Evolutionary conservation across 441 rosid species (phyloP), one percentile per base, ranked within the genome.

Genomic region (Mallotus repandus): DNA sequence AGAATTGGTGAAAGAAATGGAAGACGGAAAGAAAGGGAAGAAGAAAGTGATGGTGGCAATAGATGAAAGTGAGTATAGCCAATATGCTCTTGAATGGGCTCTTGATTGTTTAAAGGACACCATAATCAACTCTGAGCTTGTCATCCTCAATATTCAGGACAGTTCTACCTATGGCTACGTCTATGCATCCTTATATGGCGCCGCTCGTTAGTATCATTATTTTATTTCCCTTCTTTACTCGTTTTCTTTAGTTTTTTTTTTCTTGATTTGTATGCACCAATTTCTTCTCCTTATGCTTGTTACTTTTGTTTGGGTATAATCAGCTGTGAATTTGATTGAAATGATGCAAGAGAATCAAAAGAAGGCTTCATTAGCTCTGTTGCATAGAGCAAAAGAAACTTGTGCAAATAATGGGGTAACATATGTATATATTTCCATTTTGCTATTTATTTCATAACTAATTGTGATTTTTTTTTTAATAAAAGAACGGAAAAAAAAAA

Each of bases 1-100:
- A 25, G 29, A 25, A 25, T 25, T 25, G 29, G 11, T 12, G 38
- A 5, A 38, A 29, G 21, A 58, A 57, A 78, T 69, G 74, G 78
- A 69, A 58, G 58, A 67, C 7, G 72, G 57, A 63, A 70, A 38
- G 65, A 7, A 16, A 45, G 61, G 41, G 53, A 67, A 70, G 83
- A 79, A 81, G 87, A 82, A 86, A 76, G 85, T 89, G 79, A 89
- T 90, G 94, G 88, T 90, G 70, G 89, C 89, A 15, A 83, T 92
- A 1, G 97, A 88, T 55, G 91, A 89, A 8, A 90, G 87, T 74
- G 88, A 87, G n/a, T 86, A 75, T 74, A 90, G 94, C 71, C 78
- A 81, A 74, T 72, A 71, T 49, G 94, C 97, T 58, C 83, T 92
- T 3, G 49, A 59, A 14, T 90, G 96, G 97, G 72, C 81, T 4